Evolutionary conservation across 208 protist genomes (phyloP), one percentile per base, ranked within the genome.

Genomic region (Trypanosoma congolense): DNA sequence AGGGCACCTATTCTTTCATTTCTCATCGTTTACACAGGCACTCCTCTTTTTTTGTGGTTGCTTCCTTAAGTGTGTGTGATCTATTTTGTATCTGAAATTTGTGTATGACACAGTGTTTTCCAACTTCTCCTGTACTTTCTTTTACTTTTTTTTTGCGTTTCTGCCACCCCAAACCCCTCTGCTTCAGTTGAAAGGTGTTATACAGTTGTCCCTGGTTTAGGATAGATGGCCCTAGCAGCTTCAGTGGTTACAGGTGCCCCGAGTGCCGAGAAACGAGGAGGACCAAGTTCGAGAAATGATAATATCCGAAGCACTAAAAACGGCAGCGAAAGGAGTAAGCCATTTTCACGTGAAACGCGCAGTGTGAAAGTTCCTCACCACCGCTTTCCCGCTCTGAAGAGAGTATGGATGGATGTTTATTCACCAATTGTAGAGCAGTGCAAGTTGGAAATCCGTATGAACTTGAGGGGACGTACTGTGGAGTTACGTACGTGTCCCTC

Each of bases 361-460:
- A 82, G 62, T 43, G 74, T 97, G 25, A 86, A 91, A 56, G 92
- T 99, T 22, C 97, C 98, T 21, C 71, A 89, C 30, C 95, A 99
- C 70, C 85, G 98, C 63, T 97, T 98, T 56, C 96, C 96, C 6
- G 93, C 98, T 16, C 83, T 99, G 21, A 98, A 98, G 82, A 86
- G 96, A 51, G 75, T 98, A 10, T 99, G 98, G 98, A 85, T 97
- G 70, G 83, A 98, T 56, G 97, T 99, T 2, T 99, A 99, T 81
- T 93, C 90, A 25, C 98, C 98, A 3, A 77, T 99, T 41, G 98
- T 99, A 0, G 91, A 98, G 69, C 96, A 99, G 59, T 90, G 99
- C 72, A 98, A 98, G 67, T 75, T 99, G 36, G 97, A 99, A 75
- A 93, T 99, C 24, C 87, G 98, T 59, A 98, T 99, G 93, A 99